Percentiles rank a stretch among this genome's conserved stretches.
These are phyloP conservation scores for Plantago major DNA, from an alignment of 257 asterid genomes.

Conservation along the genomic window DNA sequence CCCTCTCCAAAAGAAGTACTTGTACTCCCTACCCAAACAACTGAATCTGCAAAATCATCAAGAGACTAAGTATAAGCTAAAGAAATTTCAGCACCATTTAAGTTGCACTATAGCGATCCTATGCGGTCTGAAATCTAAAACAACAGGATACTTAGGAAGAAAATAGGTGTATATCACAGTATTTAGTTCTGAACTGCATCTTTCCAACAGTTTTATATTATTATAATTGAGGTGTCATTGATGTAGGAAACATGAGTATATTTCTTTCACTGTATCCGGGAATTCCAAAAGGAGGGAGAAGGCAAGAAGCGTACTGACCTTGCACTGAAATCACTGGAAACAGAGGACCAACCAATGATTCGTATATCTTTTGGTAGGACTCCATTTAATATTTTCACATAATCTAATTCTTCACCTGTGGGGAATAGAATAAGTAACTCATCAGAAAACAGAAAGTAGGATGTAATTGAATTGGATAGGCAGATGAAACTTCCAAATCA, in stretches of 20 bases:
- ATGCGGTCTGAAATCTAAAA: conserved; percentile 2
- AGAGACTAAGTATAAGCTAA: conserved; percentile 6
- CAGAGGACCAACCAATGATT: conserved; percentile 91
- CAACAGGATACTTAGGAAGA: no score
- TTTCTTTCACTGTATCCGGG: background rate
- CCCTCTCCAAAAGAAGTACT: conserved; percentile 88
- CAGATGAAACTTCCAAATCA: background rate
- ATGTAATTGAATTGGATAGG: background rate
- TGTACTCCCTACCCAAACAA: conserved; percentile 86
- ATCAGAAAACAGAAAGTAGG: conserved; percentile 16
- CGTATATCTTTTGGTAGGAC: conserved; percentile 88
- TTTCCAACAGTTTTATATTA: conserved; percentile 2
- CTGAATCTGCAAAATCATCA: conserved; percentile 65
- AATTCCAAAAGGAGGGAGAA: conserved; percentile 5
- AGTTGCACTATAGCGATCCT: background rate
- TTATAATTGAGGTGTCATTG: conserved; percentile 7
- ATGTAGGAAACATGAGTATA: conserved; percentile 11
- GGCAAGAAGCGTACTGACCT: conserved; percentile 43
- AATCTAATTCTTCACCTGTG: conserved; percentile 75
- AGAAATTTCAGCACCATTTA: conserved; percentile 9
- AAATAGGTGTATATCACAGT: background rate
- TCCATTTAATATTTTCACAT: conserved; percentile 65
- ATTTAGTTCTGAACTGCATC: background rate
- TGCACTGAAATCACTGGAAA: conserved; percentile 75
- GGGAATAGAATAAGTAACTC: conserved; percentile 21